Evolutionary conservation across 169 alveolate genomes (phyloP).

Genomic region (Theileria luwenshuni): DNA sequence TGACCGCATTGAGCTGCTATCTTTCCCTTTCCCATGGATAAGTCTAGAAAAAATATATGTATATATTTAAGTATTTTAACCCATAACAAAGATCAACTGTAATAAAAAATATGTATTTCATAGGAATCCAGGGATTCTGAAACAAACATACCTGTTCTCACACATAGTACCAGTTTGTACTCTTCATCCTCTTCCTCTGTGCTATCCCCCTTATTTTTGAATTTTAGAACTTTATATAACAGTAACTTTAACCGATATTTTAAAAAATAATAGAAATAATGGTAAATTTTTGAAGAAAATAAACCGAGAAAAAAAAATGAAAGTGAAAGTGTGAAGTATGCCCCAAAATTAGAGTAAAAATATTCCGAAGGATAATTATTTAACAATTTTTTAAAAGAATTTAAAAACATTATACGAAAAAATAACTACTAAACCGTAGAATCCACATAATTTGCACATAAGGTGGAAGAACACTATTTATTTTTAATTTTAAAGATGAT

Average conservation of each 20-base stretch:
- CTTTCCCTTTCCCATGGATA: slow-evolving; percentile 92
- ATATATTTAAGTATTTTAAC: background rate
- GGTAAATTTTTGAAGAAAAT: background rate
- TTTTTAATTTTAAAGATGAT: background rate
- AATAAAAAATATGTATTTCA: background rate
- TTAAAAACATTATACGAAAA: background rate
- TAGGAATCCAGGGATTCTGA: background rate
- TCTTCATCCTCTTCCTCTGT: slow-evolving; percentile 8
- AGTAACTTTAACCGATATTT: background rate
- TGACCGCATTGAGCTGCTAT: slow-evolving; percentile 93
- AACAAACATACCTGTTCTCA: slow-evolving; percentile 50
- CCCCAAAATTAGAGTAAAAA: background rate
- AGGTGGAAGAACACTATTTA: background rate
- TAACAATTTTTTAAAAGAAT: background rate
- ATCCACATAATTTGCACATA: background rate
- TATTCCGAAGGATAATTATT: background rate
- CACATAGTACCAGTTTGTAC: slow-evolving; percentile 63
- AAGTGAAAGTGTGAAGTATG: background rate
- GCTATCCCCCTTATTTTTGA: background rate
- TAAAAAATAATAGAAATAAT: background rate
- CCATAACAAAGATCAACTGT: too few species aligned
- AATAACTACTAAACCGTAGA: background rate
- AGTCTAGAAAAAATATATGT: slow-evolving; percentile 64
- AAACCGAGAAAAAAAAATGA: slow-evolving; percentile 3
- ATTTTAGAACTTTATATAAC: background rate